phyloP scores from a whole-genome alignment of 441 rosid genomes.

The Pelargonium fulgidum region DNA sequence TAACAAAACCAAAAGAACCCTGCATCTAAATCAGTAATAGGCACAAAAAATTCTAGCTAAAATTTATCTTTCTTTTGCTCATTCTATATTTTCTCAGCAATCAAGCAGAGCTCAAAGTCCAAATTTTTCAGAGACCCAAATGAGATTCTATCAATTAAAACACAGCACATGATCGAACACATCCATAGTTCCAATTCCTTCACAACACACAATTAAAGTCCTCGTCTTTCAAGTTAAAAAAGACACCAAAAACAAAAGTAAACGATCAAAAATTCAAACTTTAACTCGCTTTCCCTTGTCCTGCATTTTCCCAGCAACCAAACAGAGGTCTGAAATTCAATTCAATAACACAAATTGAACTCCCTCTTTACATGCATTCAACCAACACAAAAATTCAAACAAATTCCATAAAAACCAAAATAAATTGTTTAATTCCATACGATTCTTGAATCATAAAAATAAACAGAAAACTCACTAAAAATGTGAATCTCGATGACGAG shows the following conservation, averaged over 20 bases:
- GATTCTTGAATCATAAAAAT: neutral
- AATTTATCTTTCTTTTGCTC: neutral
- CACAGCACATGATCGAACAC: neutral
- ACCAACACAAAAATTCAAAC: neutral
- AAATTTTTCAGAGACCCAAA: neutral
- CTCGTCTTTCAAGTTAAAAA: neutral
- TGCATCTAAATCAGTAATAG: neutral
- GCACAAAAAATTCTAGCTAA: neutral
- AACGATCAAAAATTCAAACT: conserved; percentile 8
- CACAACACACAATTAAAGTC: neutral
- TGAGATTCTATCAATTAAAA: conserved; percentile 7
- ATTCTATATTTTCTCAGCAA: conserved; percentile 11
- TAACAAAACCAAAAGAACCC: neutral
- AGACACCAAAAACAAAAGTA: neutral
- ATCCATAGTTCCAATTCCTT: neutral
- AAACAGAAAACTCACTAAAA: conserved; percentile 37
- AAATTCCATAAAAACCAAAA: neutral
- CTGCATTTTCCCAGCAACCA: conserved; percentile 17
- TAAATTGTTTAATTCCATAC: neutral
- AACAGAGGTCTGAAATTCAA: conserved; percentile 4
- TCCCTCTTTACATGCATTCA: neutral
- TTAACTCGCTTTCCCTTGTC: neutral
- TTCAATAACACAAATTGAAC: neutral
- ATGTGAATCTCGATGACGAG: conserved; percentile 20
- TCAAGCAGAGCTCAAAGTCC: conserved; percentile 15